Percentiles rank a stretch among this genome's conserved stretches.
Conservation (phyloP, 441 rosid genomes). For the Melastoma candidum region DNA sequence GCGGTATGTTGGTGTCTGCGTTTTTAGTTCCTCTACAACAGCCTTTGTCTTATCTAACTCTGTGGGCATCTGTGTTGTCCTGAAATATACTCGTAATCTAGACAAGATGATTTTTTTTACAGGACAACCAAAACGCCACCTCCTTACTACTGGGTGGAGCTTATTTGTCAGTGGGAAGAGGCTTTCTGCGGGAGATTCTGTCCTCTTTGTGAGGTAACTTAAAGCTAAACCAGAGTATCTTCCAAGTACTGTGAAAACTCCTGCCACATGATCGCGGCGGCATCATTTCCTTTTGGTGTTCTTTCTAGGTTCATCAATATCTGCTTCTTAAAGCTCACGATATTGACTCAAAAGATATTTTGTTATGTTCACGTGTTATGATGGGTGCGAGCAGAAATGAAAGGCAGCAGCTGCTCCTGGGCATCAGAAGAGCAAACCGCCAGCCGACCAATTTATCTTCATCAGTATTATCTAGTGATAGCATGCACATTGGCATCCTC, state of each 20-base stretch:
- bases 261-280: too few species aligned
- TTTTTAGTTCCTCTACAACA: background rate
- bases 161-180: slow-evolving; percentile 86
- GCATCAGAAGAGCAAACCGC: slow-evolving; percentile 81
- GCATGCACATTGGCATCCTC: slow-evolving; percentile 97
- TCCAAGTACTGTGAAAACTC: too few species aligned
- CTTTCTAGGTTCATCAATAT: too few species aligned
- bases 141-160: slow-evolving; percentile 98
- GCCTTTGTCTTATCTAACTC: too few species aligned
- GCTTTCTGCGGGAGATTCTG: slow-evolving; percentile 91
- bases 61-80: too few species aligned
- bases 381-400: slow-evolving; percentile 58
- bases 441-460: slow-evolving; percentile 84
- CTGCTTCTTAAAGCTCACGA: too few species aligned
- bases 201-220: slow-evolving; percentile 77
- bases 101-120: slow-evolving; percentile 5
- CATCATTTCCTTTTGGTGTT: background rate
- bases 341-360: too few species aligned
- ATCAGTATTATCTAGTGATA: slow-evolving; percentile 87
- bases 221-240: background rate
- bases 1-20: slow-evolving; percentile 36
- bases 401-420: slow-evolving; percentile 78
- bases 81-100: too few species aligned
- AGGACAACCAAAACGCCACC: slow-evolving; percentile 97
- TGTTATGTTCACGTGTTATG: too few species aligned